Conservation (phyloP, 495 filamentous ascomycete species). For the Penicillium maclennaniae region DNA sequence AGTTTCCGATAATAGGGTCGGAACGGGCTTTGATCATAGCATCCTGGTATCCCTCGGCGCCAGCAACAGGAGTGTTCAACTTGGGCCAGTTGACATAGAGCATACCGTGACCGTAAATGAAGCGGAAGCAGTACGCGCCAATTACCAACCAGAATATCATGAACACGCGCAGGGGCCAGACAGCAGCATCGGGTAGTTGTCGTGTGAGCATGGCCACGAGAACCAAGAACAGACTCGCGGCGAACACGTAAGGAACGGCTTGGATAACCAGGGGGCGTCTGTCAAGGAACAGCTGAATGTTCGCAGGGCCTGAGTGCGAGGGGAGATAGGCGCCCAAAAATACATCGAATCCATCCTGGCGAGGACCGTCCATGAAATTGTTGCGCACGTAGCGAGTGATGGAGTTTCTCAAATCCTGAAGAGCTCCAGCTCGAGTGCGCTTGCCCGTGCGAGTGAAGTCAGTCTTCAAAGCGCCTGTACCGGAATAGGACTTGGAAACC, state of each 20-base stretch:
- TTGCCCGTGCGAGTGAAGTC: conserved; percentile 89
- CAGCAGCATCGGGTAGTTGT: conserved; percentile 58
- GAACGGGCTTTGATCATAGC: conserved; percentile 70
- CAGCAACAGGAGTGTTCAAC: conserved; percentile 79
- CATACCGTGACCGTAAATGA: conserved; percentile 79
- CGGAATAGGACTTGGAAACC: conserved; percentile 87
- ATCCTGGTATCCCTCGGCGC: conserved; percentile 84
- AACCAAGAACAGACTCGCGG: conserved; percentile 81
- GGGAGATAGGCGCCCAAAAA: conserved; percentile 86
- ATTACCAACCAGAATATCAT: conserved; percentile 69
- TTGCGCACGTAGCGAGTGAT: conserved; percentile 80
- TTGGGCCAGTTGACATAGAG: conserved; percentile 98
- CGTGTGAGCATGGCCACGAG: conserved; percentile 73
- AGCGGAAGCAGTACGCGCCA: conserved; percentile 63
- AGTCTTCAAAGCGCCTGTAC: conserved; percentile 93
- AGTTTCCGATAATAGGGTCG: conserved; percentile 69
- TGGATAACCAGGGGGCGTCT: conserved; percentile 83
- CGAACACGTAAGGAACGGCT: conserved; percentile 82
- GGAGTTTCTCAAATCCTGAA: conserved; percentile 80
- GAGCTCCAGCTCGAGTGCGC: conserved; percentile 73
- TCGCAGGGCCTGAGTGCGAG: conserved; percentile 57
- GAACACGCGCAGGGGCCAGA: conserved; percentile 76
- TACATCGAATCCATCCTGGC: conserved; percentile 92
- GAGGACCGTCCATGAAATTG: conserved; percentile 88
- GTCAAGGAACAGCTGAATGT: conserved; percentile 72